phyloP scores from a whole-genome alignment of 2,329 filamentous ascomycete species.

The Fusarium sp. region DNA sequence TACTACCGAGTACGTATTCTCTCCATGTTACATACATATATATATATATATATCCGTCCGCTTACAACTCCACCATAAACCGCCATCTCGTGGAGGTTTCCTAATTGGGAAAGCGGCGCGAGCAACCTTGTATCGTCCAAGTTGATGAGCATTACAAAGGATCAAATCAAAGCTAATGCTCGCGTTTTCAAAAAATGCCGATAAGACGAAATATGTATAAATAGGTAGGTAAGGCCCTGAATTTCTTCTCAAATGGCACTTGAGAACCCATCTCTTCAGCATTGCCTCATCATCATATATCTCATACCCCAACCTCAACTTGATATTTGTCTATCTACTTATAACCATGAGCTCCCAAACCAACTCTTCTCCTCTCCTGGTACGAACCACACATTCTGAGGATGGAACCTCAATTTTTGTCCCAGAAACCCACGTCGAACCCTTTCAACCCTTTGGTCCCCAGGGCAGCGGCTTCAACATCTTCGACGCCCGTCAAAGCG shows the following conservation, averaged over 20 bases:
- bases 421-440: constrained; percentile 11
- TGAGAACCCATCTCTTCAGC: background rate
- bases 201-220: constrained; percentile 9
- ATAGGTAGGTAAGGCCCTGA: background rate
- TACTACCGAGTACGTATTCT: no score
- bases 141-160: constrained; percentile 10
- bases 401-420: constrained; percentile 22
- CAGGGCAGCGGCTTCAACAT: constrained; percentile 21
- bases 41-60: background rate
- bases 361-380: constrained; percentile 11
- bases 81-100: constrained; percentile 27
- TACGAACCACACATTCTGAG: constrained; percentile 15
- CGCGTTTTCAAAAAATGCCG: constrained; percentile 8
- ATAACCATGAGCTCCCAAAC: constrained; percentile 7
- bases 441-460: constrained; percentile 27
- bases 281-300: background rate
- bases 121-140: constrained; percentile 22
- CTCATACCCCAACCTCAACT: background rate
- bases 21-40: no score
- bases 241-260: background rate
- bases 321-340: background rate
- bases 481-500: constrained; percentile 31
- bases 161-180: background rate
- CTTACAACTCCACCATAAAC: constrained; percentile 8
- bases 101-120: constrained; percentile 34